Conservation (phyloP, 2,329 filamentous ascomycete genomes). For the Magnaporthiopsis incrustans region DNA sequence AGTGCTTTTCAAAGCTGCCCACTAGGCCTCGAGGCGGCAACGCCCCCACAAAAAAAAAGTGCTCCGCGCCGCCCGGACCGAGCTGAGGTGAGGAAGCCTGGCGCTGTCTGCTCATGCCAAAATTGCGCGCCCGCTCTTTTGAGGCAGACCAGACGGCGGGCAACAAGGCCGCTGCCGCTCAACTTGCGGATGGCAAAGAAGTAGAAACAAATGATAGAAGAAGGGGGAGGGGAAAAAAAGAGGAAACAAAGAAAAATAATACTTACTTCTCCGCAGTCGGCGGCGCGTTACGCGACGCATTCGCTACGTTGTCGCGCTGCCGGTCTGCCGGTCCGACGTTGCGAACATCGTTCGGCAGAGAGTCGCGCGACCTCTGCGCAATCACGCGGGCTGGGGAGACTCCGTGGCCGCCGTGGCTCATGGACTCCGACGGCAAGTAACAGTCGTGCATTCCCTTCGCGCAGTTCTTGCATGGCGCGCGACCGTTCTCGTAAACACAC, state of each 20-base stretch:
- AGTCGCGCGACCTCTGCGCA: constrained; percentile 45
- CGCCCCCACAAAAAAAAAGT: too few relatives aligned
- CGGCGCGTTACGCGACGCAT: constrained; percentile 38
- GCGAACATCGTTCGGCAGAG: constrained; percentile 41
- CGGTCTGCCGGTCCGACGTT: constrained; percentile 35
- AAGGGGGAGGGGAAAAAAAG: background rate
- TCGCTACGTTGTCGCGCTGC: constrained; percentile 34
- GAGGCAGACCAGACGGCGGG: background rate
- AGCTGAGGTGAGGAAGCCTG: background rate
- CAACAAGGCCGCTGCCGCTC: background rate
- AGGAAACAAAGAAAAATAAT: constrained; percentile 9
- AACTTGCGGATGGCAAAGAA: background rate
- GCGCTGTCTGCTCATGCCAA: background rate
- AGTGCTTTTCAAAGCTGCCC: too few relatives aligned
- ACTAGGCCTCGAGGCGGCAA: too few relatives aligned
- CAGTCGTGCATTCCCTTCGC: constrained; percentile 57
- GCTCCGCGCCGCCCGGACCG: too few relatives aligned
- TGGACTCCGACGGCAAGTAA: constrained; percentile 52
- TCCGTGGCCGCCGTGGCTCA: constrained; percentile 48
- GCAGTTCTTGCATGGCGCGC: constrained; percentile 56
- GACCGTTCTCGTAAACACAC: constrained; percentile 54
- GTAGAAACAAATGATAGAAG: constrained; percentile 8
- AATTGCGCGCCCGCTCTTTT: background rate
- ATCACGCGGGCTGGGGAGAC: constrained; percentile 44
- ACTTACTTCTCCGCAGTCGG: constrained; percentile 48